Base-by-base conservation (phyloP, 2,329 filamentous ascomycete species). In the Alternaria gansuensis region DNA sequence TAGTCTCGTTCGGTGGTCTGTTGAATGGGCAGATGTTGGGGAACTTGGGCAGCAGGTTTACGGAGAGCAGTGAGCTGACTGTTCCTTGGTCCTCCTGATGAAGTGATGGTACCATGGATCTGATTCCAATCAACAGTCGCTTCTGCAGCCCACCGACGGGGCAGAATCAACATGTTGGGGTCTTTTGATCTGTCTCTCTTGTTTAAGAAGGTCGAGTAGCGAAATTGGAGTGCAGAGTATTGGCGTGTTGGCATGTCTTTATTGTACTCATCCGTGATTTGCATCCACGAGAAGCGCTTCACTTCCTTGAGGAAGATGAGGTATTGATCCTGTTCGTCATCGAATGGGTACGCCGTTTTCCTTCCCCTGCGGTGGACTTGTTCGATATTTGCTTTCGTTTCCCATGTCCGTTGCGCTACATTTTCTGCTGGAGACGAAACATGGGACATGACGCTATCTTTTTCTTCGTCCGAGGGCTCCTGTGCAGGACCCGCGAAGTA, bases 271-370 rank as follows among this genome's bases (percentile, higher is more conserved):
- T 57, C 36, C 0, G 68, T 67, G 8, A 82, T 79, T 1, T 75
- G 63, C 2, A 64, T 53, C 79, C 79, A 82, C 8, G 59, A 57
- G 3, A 72, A 58, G 6, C 66, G 63, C 34, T 79, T 75, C 0
- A 78, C 76, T 52, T 81, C 79, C 46, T 78, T 81, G 4, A 82
- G 52, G 34, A 76, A 76, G 5, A 79, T 75, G 0, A 83, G 63
- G 7, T 78, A 60, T 26, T 75, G 67, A 14, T 74, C 67, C 44
- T 74, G 68, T 23, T 68, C 61, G 11, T 64, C 48, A 3, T 63
- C 61, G 41, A 69, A 66, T 24, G 39, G 54, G 3, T 56, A 58
- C 2, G 34, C 26, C 4, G 37, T 21, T 36, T 13, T 55, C 13
- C n/a, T 52, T 23, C 36, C 52, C 28, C 36, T n/a, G 4, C 2